Conservation (phyloP, 352 stramenopile species). For the Pythium chondricola region DNA sequence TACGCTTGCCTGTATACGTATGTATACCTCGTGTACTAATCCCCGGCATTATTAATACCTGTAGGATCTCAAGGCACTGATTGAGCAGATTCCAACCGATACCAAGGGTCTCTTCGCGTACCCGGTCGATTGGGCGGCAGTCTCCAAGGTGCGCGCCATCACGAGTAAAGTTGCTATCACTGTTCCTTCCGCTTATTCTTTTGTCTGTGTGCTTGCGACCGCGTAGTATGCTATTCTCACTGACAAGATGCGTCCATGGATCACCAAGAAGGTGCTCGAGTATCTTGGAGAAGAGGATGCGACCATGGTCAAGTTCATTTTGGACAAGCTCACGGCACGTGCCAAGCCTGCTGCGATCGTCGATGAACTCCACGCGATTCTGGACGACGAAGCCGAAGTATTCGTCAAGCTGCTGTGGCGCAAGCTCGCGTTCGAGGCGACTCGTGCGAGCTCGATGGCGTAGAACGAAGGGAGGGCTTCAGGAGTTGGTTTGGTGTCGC, state of each 20-base stretch:
- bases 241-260: conserved; percentile 39
- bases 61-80: conserved; percentile 35
- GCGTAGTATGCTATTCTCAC: conserved; percentile 19
- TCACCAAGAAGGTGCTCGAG: conserved; percentile 42
- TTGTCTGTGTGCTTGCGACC: too few species aligned
- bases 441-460: conserved; percentile 19
- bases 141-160: conserved; percentile 14
- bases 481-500: neutral
- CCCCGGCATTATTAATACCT: neutral
- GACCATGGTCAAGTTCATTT: conserved; percentile 39
- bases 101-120: conserved; percentile 29
- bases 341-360: conserved; percentile 24
- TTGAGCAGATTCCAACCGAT: conserved; percentile 39
- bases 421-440: conserved; percentile 43
- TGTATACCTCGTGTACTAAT: neutral
- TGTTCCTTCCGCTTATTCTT: neutral
- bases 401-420: conserved; percentile 53
- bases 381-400: conserved; percentile 44
- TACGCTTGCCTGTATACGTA: conserved; percentile 2
- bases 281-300: conserved; percentile 46
- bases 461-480: neutral
- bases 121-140: conserved; percentile 31
- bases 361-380: conserved; percentile 28
- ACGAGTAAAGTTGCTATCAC: neutral
- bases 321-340: conserved; percentile 28